Evolutionary conservation across 352 stramenopile species (phyloP).

Genomic region (Elongisporangium prolatum): DNA sequence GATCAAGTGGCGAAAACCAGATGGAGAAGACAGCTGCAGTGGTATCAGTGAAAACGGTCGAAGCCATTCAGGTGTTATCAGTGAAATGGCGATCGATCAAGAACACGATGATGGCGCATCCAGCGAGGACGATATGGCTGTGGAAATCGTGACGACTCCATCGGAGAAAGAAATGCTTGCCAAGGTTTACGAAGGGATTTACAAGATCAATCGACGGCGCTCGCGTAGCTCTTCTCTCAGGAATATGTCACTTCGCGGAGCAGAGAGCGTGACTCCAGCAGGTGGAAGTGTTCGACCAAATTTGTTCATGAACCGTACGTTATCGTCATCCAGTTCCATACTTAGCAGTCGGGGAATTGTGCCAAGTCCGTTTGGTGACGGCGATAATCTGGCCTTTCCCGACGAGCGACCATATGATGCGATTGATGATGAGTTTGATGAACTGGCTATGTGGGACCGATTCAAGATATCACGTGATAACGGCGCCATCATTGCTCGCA

Average conservation of each 20-base stretch:
- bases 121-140: constrained; percentile 24
- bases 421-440: constrained; percentile 12
- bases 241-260: constrained; percentile 37
- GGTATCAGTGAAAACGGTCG: constrained; percentile 14
- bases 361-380: background rate
- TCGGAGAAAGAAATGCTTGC: constrained; percentile 67
- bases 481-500: constrained; percentile 31
- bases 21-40: constrained; percentile 15
- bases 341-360: constrained; percentile 16
- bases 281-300: constrained; percentile 11
- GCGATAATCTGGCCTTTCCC: background rate
- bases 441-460: constrained; percentile 37
- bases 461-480: constrained; percentile 23
- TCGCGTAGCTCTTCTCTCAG: constrained; percentile 61
- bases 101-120: constrained; percentile 18
- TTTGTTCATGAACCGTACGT: constrained; percentile 33
- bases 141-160: constrained; percentile 65
- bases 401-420: background rate
- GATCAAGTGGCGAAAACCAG: constrained; percentile 65
- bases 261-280: constrained; percentile 8
- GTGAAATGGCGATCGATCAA: constrained; percentile 1
- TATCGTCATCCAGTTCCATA: constrained; percentile 58
- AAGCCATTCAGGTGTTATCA: background rate
- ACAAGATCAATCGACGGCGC: constrained; percentile 67
- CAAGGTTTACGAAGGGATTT: constrained; percentile 64